These are phyloP conservation scores for Digitaria exilis DNA, from an alignment of 202 grass and related monocot species.

Conservation along the genomic window DNA sequence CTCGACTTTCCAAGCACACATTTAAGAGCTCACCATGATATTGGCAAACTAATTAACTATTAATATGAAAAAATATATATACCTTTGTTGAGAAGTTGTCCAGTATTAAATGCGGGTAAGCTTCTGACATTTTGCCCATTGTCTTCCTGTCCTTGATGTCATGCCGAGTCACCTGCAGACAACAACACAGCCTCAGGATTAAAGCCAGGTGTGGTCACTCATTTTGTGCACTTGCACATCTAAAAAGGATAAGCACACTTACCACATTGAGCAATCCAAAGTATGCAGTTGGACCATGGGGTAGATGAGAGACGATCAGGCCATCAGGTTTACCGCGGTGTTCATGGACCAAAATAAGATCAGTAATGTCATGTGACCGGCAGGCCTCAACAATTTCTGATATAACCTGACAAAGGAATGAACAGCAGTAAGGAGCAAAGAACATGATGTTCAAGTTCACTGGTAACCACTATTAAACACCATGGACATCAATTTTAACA, in stretches of 20 bases:
- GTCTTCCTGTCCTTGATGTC: constrained; percentile 94
- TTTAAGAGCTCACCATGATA: background rate
- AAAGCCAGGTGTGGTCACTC: background rate
- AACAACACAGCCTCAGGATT: constrained; percentile 12
- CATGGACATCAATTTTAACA: background rate
- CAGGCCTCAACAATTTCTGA: constrained; percentile 87
- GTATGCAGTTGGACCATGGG: constrained; percentile 86
- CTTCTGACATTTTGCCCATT: constrained; percentile 93
- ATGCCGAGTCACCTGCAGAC: constrained; percentile 73
- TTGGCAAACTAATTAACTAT: background rate
- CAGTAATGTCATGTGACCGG: constrained; percentile 74
- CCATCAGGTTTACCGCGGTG: constrained; percentile 94
- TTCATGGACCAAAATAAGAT: constrained; percentile 90
- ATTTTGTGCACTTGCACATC: background rate
- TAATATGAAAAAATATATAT: constrained; percentile 8
- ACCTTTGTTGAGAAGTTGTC: constrained; percentile 87
- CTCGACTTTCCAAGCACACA: background rate
- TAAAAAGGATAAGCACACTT: constrained; percentile 40
- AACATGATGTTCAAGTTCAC: background rate
- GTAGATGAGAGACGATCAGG: constrained; percentile 87
- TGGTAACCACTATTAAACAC: background rate
- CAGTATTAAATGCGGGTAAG: constrained; percentile 90
- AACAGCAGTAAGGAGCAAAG: background rate
- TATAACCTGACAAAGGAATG: constrained; percentile 61
- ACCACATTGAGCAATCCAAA: constrained; percentile 98